A percentile compares a stretch with the other conserved stretches of the same genome.
These are phyloP conservation scores for Nitzschia putrida DNA, from an alignment of 108 stramenopile genomes.

Conservation along the genomic window DNA sequence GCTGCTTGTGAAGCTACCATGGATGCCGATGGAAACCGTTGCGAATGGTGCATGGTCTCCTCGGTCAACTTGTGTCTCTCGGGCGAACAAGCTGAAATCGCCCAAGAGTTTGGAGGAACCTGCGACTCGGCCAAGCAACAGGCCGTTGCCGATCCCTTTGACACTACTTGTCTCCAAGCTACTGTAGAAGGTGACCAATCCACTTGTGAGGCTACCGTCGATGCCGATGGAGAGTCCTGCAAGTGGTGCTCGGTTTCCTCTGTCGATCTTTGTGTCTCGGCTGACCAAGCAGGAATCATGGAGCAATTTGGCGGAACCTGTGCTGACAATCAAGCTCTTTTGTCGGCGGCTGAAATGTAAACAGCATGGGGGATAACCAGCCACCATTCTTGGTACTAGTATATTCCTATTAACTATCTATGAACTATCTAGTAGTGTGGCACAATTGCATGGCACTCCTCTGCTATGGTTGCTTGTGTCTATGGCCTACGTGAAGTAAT, in stretches of 20 bases:
- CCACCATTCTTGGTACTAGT: no score
- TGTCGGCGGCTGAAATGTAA: no score
- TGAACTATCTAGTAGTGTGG: no score
- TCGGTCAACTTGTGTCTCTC: slow-evolving; percentile 23
- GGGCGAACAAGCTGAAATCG: slow-evolving; percentile 35
- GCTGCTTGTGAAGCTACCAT: slow-evolving; percentile 6
- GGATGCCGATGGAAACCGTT: slow-evolving; percentile 35
- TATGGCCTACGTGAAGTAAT: no score
- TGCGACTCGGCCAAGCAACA: slow-evolving; percentile 9
- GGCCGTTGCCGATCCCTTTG: slow-evolving; percentile 19
- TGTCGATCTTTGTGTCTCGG: slow-evolving; percentile 33
- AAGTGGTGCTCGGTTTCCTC: slow-evolving; percentile 27
- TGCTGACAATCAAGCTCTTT: neutral
- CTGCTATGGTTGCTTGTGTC: no score
- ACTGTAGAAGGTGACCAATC: slow-evolving; percentile 19
- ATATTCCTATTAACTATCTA: no score
- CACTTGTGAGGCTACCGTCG: slow-evolving; percentile 23
- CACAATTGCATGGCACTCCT: no score
- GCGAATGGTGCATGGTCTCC: slow-evolving; percentile 27
- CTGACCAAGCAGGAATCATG: slow-evolving; percentile 35
- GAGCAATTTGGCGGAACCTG: slow-evolving; percentile 38
- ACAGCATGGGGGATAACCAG: no score
- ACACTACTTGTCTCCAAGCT: slow-evolving; percentile 21
- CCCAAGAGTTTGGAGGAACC: slow-evolving; percentile 24
- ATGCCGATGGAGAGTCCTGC: slow-evolving; percentile 33